Evolutionary conservation across 805 yeast species (phyloP), one percentile per base, ranked within the genome.

Genomic region (Ogataea populi-albae): DNA sequence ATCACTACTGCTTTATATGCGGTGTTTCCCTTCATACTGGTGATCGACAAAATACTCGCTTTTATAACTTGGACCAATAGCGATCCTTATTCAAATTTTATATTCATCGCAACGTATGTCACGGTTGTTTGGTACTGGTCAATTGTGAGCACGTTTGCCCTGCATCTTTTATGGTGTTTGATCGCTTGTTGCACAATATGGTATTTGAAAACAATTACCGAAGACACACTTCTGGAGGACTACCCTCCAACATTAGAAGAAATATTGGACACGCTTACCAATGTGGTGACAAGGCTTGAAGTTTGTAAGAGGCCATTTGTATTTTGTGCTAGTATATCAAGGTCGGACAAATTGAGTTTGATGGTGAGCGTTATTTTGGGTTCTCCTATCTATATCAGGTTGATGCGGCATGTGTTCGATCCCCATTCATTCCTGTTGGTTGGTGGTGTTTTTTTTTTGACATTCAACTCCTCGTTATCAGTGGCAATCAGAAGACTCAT

Each of bases 41-140:
- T 74, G 16, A 50, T 68, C 5, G 79, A 75, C 49, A 56, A 62
- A 26, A 37, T 65, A 5, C 50, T 75, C 12, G 71, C 71, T 24
- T 52, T 71, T 10, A 41, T 73, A 15, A 73, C 80, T 1, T 75
- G 81, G 81, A 74, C 81, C 1, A 72, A 73, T 40, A 69, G 64
- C 4, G 73, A 72, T 36, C 56, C 69, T 7, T 72, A 69, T 45
- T 61, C 61, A 40, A 75, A 73, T 45, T 65, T 72, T 37, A 48
- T 74, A 5, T 23, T 66, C 1, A 57, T 72, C 21, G 65, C 65
- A 4, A 41, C 50, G 1, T 69, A 66, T 43, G 59, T 69, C 9
- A 55, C 63, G 21, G 20, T 66, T 1, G 65, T 73, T 10, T 45
- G 64, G 47, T 65, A 71, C 43, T 74, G 80, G 80, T 38, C 54